These are phyloP conservation scores for Echinosophora koreensis DNA, from an alignment of 306 rosid genomes.

Conservation along the genomic window DNA sequence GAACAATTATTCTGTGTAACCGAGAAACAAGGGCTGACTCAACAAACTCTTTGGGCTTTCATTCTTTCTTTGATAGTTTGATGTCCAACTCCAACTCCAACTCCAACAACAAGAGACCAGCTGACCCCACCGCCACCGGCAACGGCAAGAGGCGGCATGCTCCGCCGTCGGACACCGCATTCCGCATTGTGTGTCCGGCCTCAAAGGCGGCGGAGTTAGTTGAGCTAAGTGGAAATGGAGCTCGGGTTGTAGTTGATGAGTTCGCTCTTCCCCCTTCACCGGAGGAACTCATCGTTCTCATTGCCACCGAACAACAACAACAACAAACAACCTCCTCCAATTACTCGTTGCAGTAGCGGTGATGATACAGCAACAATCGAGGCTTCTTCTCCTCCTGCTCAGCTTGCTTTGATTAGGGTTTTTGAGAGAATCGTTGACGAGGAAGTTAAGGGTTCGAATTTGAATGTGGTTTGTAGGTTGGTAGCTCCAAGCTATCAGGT, in stretches of 20 bases:
- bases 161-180: conserved; percentile 51
- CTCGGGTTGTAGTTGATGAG: conserved; percentile 58
- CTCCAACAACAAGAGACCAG: conserved; percentile 47
- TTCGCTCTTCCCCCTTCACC: conserved; percentile 40
- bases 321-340: background rate
- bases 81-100: conserved; percentile 53
- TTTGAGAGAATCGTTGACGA: conserved; percentile 59
- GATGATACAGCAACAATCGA: conserved; percentile 37
- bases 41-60: too few species aligned
- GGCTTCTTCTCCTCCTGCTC: conserved; percentile 50
- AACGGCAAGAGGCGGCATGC: conserved; percentile 55
- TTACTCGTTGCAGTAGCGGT: background rate
- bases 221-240: conserved; percentile 43
- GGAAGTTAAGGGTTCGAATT: conserved; percentile 35
- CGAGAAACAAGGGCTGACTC: too few species aligned
- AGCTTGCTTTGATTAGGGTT: conserved; percentile 67
- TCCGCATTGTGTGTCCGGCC: conserved; percentile 68
- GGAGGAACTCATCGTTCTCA: conserved; percentile 61
- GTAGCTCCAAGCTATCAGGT: conserved; percentile 72
- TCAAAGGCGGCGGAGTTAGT: conserved; percentile 47
- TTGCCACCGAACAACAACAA: conserved; percentile 17
- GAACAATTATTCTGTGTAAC: too few species aligned
- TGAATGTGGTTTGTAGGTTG: conserved; percentile 61
- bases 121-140: conserved; percentile 45
- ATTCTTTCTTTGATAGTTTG: background rate